Conservation (phyloP, 1,139 yeast genomes). For the Geotrichum klebahnii region DNA sequence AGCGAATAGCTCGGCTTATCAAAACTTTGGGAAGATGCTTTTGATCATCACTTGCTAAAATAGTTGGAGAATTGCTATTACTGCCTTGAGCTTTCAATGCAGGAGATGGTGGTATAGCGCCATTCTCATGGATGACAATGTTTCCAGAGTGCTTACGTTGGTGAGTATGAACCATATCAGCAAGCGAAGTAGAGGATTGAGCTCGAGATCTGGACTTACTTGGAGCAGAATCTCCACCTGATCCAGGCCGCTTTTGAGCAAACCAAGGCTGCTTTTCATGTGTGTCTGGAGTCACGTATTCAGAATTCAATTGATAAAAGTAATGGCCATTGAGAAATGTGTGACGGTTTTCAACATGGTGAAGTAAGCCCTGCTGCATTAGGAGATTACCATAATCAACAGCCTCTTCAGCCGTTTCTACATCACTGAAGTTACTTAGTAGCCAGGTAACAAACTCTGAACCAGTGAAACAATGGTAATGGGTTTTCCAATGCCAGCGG, state of each 20-base stretch:
- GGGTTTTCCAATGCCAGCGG: constrained; percentile 85
- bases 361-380: constrained; percentile 67
- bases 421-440: constrained; percentile 70
- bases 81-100: background rate
- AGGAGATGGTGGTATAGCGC: constrained; percentile 7
- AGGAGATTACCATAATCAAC: constrained; percentile 69
- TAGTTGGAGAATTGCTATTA: background rate
- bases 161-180: constrained; percentile 4
- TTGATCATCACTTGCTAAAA: background rate
- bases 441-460: constrained; percentile 84
- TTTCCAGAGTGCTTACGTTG: constrained; percentile 8
- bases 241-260: constrained; percentile 6
- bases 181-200: constrained; percentile 16
- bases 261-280: constrained; percentile 12
- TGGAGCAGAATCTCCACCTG: background rate
- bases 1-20: constrained; percentile 58
- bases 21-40: constrained; percentile 39
- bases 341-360: constrained; percentile 79
- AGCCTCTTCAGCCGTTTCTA: constrained; percentile 79
- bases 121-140: background rate
- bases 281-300: constrained; percentile 40
- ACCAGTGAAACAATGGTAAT: constrained; percentile 77
- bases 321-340: constrained; percentile 88
- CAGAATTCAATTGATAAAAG: constrained; percentile 68
- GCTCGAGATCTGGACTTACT: constrained; percentile 7